Base-by-base conservation (phyloP, 2,329 filamentous ascomycete species). In the Ambrosiella xylebori region DNA sequence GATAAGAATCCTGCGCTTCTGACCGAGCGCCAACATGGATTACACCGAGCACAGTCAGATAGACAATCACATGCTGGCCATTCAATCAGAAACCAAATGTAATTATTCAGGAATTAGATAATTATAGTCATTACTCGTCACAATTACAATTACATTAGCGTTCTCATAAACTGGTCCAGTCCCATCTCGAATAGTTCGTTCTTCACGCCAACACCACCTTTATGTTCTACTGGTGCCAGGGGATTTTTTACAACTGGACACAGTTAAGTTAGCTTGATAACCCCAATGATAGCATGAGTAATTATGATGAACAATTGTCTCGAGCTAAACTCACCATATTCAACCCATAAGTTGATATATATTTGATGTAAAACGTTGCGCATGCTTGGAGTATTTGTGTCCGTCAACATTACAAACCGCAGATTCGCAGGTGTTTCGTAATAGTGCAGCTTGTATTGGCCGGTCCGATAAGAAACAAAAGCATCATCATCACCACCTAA, bases 401-500 rank as follows among this genome's bases (percentile, higher is more conserved):
- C 93, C 27, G 93, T 97, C 67, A 97, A 77, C 84, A 98, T 88
- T 67, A 96, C 89, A 68, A 97, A 94, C 68, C 95, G 94, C 71
- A 95, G 83, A 69, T 88, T 94, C 56, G 89, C 93, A 0, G 90
- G 89, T 11, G 93, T 97, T 76, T 98, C 93, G 77, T 96, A 98
- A 75, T 95, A 98, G 73, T 98, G 93, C 65, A 98, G 80, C 73
- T 96, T 96, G 77, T 98, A 98, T 71, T 95, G 86, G 64, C 79
- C 86, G 57, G 93, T 98, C 65, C 88, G 86, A 73, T 87, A 98
- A 64, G 85, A 88, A 65, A 98, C 85, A 71, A 98, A 98, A 68
- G 86, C 88, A 73, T 96, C 91, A 69, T 96, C 89, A 57, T 88
- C 82, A 63, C 91, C 91, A 66, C 91, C 91, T 53, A 98, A 80